Base-by-base conservation (phyloP, 2,329 filamentous ascomycete species). In the Beauveria scarabaeidicola region DNA sequence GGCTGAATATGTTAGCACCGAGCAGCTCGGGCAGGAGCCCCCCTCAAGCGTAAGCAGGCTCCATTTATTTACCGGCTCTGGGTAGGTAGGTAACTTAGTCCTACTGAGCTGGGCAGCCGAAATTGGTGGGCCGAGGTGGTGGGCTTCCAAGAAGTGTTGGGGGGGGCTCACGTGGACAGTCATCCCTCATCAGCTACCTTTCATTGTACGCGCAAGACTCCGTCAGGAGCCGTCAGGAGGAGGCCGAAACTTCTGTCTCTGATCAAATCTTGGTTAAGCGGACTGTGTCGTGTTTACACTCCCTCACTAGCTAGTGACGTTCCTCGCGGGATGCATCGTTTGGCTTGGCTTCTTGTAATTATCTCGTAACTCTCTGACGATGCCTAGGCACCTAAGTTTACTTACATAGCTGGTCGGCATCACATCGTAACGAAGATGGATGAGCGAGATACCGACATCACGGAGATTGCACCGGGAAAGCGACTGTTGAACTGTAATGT, bases 51-150 rank as follows among this genome's bases (percentile, higher is more conserved):
- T 15, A 13, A 36, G 11, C 11, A 36, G 32, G 32, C 32, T 36
- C 11, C 13, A 36, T 5, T 13, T 36, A 32, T 36, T 32, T 36
- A 32, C 29, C 29, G 5, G 11, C 29, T 32, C 11, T 32, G 4
- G 23, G 23, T 11, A 13, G 29, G 32, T 36, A 13, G 11, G 27
- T 32, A 32, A 32, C 29, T 36, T 13, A 36, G 32, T 36, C 13
- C 32, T 36, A n/a, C n/a, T 13, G 32, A 36, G 32, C 32, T 36
- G 11, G 21, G 38, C 55, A 52, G 40, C 58, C 58, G 36, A 60
- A 60, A 50, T 48, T 60, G 58, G 44, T 60, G 58, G 51, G 60
- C 60, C 60, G 60, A 61, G 60, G 55, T 55, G 60, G 51, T 61
- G 60, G 60, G 51, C 50, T 46, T 36, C 17, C 44, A 19, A 53